phyloP scores from a whole-genome alignment of 140 eudicot species.

The Eryngium alpinum region DNA sequence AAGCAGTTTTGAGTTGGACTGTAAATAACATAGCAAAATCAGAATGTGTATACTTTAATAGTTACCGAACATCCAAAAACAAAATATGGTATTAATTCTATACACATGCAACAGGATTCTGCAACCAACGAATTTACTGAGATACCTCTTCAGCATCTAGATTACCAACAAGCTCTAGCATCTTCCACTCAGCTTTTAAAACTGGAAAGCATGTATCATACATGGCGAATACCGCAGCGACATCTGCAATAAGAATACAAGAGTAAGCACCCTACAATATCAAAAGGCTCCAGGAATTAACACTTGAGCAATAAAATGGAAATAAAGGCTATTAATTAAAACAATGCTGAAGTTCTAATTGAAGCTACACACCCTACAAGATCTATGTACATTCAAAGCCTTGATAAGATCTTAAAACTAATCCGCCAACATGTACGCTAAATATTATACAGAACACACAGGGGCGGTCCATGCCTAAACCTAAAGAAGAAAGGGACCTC shows the following conservation, averaged over 20 bases:
- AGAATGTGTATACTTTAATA: conserved; percentile 7
- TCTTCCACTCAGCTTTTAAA: conserved; percentile 49
- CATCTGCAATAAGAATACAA: conserved; percentile 33
- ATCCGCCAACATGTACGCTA: too few species aligned
- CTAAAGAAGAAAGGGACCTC: too few species aligned
- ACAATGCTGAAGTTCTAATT: too few species aligned
- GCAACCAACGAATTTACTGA: conserved; percentile 2
- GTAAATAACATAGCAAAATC: conserved; percentile 18
- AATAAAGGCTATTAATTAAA: background rate
- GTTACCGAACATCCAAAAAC: background rate
- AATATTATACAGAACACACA: too few species aligned
- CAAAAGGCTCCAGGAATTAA: background rate
- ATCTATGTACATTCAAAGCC: too few species aligned
- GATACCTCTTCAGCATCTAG: conserved; percentile 48
- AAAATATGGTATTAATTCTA: background rate
- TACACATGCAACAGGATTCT: background rate
- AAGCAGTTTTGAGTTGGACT: conserved; percentile 40
- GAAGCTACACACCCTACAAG: too few species aligned
- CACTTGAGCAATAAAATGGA: background rate
- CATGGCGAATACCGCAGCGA: conserved; percentile 30
- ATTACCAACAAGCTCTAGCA: conserved; percentile 40
- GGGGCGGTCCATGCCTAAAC: too few species aligned
- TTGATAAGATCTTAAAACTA: too few species aligned
- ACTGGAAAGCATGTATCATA: conserved; percentile 49
- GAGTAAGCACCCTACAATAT: background rate